Percentiles rank a stretch among this genome's conserved stretches.
Conservation (phyloP, 352 stramenopile species). For the Pythium vanterpoolii region DNA sequence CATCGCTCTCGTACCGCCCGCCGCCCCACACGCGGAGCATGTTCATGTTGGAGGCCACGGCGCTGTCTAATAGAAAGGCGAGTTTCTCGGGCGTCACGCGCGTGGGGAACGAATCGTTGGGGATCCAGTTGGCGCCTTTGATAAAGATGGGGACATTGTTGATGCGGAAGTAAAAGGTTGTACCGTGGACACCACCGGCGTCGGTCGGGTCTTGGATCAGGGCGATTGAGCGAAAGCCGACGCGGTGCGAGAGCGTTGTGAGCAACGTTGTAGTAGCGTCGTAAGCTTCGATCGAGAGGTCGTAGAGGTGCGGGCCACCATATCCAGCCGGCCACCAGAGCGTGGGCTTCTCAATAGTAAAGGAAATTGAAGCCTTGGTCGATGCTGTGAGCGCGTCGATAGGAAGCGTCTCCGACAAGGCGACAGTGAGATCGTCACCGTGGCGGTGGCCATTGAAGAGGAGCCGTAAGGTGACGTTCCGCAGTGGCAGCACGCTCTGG, state of each 20-base stretch:
- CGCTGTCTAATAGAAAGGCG: conserved; percentile 52
- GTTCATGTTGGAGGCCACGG: conserved; percentile 74
- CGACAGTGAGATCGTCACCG: not conserved
- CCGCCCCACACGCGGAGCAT: conserved; percentile 89
- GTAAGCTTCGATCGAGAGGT: conserved; percentile 36
- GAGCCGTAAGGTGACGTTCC: conserved; percentile 36
- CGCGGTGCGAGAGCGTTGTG: conserved; percentile 30
- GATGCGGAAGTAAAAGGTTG: conserved; percentile 76
- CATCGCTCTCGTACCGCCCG: conserved; percentile 79
- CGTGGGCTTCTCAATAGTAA: conserved; percentile 26
- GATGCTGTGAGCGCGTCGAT: not conserved
- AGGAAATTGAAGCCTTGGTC: conserved; percentile 6
- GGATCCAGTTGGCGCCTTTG: conserved; percentile 83
- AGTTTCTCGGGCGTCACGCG: conserved; percentile 34
- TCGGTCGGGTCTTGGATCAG: conserved; percentile 52
- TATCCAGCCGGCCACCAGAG: conserved; percentile 77
- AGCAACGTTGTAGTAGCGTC: not conserved
- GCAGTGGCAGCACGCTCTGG: conserved; percentile 9
- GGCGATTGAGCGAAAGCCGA: conserved; percentile 59
- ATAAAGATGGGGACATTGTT: conserved; percentile 65
- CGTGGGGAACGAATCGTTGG: conserved; percentile 71
- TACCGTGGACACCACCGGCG: conserved; percentile 38
- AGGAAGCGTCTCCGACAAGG: not conserved
- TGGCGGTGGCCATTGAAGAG: conserved; percentile 40
- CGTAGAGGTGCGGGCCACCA: conserved; percentile 60